These are phyloP conservation scores for Microsporum audouinii DNA, from an alignment of 2,329 filamentous ascomycete genomes.

Conservation along the genomic window DNA sequence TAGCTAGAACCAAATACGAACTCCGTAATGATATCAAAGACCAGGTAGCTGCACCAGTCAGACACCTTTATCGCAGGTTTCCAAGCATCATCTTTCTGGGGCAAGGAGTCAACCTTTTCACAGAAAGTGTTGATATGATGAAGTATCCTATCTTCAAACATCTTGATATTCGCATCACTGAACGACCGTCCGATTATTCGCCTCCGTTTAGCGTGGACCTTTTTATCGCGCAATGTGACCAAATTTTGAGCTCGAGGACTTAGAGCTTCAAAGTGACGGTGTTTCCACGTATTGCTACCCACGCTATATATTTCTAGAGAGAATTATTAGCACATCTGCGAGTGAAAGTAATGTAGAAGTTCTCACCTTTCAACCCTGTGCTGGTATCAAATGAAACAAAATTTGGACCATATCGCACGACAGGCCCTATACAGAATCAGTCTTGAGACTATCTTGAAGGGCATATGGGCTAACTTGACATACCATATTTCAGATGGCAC, in stretches of 20 bases:
- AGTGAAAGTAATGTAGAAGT: neutral
- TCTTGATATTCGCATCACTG: neutral
- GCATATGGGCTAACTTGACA: constrained; percentile 16
- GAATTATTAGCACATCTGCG: neutral
- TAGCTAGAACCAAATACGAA: neutral
- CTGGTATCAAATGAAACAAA: neutral
- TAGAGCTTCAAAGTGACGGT: neutral
- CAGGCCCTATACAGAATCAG: neutral
- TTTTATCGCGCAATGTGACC: neutral
- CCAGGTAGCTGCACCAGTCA: neutral
- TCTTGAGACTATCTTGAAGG: neutral
- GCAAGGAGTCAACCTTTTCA: neutral
- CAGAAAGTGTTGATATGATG: neutral
- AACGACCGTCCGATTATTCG: neutral
- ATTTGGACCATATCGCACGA: neutral
- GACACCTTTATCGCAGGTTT: neutral
- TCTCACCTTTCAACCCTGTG: neutral
- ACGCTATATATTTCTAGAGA: neutral
- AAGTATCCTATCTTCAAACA: neutral
- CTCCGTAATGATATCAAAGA: neutral
- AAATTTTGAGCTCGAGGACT: neutral
- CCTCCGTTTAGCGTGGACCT: neutral
- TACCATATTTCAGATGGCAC: constrained; percentile 20
- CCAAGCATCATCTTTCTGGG: neutral
- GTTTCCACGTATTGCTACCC: neutral